phyloP scores from a whole-genome alignment of 2,329 filamentous ascomycete genomes.

The Calonectria henricotiae region DNA sequence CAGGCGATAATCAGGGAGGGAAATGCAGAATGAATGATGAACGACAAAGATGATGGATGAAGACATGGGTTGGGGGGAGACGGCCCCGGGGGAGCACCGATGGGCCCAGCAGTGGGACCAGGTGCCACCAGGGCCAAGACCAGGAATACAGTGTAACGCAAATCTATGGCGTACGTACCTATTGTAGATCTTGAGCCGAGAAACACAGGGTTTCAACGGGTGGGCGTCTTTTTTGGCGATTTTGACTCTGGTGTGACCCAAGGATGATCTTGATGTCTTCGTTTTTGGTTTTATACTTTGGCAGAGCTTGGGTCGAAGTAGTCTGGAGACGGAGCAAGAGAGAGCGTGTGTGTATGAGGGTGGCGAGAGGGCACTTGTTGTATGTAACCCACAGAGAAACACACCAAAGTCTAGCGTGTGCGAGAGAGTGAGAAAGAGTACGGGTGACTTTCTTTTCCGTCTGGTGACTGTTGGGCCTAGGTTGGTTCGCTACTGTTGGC shows the following conservation, averaged over 20 bases:
- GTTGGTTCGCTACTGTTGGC: slow-evolving; percentile 3
- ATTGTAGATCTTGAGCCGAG: slow-evolving; percentile 21
- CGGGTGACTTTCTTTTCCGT: slow-evolving; percentile 7
- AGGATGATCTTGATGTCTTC: not conserved
- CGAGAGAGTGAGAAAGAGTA: not conserved
- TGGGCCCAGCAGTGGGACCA: slow-evolving; percentile 27
- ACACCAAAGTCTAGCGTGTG: too few relatives aligned
- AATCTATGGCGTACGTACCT: slow-evolving; percentile 24
- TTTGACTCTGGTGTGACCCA: slow-evolving; percentile 2
- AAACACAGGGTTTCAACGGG: slow-evolving; percentile 11
- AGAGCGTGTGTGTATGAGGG: not conserved
- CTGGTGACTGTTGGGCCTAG: not conserved
- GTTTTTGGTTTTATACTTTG: not conserved
- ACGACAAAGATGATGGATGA: slow-evolving; percentile 9
- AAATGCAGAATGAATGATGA: slow-evolving; percentile 25
- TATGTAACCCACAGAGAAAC: not conserved
- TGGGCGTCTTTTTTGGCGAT: not conserved
- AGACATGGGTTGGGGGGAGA: slow-evolving; percentile 15
- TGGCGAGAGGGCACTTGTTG: not conserved
- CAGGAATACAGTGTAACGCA: slow-evolving; percentile 25
- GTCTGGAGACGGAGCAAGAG: not conserved
- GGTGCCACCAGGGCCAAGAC: slow-evolving; percentile 27
- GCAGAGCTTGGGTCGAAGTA: not conserved
- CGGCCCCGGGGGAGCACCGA: slow-evolving; percentile 14
- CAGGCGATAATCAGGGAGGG: not conserved